These are phyloP conservation scores for Colletotrichum sojae DNA, from an alignment of 2,329 filamentous ascomycete genomes.

Conservation along the genomic window DNA sequence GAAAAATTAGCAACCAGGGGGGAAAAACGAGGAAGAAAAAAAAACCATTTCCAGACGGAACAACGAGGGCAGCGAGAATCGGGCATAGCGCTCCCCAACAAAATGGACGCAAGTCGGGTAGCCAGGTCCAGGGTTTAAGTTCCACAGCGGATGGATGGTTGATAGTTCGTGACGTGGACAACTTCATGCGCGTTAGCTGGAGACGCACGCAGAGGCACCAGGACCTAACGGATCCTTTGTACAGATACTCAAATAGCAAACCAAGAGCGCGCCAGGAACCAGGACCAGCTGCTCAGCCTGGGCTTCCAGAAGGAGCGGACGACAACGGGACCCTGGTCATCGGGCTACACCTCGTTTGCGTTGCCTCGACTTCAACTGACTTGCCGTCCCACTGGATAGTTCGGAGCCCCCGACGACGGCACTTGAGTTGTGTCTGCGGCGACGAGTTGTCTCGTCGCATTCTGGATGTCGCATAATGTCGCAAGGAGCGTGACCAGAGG, in stretches of 20 bases:
- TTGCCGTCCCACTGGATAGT: background rate
- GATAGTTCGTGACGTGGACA: conserved; percentile 23
- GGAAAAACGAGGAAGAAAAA: conserved; percentile 16
- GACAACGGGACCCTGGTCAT: conserved; percentile 14
- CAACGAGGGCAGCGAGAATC: conserved; percentile 12
- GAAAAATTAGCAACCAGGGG: background rate
- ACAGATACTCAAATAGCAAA: background rate
- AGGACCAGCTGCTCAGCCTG: conserved; percentile 18
- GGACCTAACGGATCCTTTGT: background rate
- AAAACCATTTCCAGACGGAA: conserved; percentile 26
- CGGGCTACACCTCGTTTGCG: conserved; percentile 14
- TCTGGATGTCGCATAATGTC: conserved; percentile 26
- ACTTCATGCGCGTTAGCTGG: conserved; percentile 25
- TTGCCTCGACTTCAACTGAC: conserved; percentile 1
- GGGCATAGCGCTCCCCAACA: conserved; percentile 40
- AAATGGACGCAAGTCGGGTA: conserved; percentile 35
- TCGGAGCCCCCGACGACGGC: conserved; percentile 20
- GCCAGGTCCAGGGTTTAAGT: conserved; percentile 14
- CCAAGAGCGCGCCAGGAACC: conserved; percentile 23
- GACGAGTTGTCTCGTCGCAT: background rate
- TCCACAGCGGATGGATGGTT: conserved; percentile 27
- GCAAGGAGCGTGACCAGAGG: conserved; percentile 19
- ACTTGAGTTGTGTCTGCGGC: background rate
- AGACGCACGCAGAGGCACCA: no score
- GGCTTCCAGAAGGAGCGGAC: conserved; percentile 35